Base-by-base conservation (phyloP, 139 green algal species). In the Zygnema cylindricum region DNA sequence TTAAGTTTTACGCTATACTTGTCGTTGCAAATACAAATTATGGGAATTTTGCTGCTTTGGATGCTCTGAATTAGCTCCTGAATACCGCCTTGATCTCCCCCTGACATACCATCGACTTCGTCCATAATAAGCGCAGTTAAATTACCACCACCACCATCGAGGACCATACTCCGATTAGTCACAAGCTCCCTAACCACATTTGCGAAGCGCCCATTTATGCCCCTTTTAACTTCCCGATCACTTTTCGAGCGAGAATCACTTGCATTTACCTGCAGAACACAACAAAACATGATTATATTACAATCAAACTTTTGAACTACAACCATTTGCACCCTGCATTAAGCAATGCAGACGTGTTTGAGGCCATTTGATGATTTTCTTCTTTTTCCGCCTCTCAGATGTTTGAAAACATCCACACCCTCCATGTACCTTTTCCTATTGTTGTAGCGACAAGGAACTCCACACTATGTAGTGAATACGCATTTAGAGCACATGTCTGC, bases 21-120 rank as follows among this genome's bases (percentile, higher is more conserved):
- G 92, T 99, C 97, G 87, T 99, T 99, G 94, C 95, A 98, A 90
- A 99, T 98, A 94, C 94, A 96, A 86, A 99, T 97, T 92, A 99
- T 98, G 84, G 97, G 97, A 76, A 99, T 92, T 63, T 85, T 85
- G 78, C 83, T 93, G 32, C 87, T 89, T 69, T 96, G 93, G 88
- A 99, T 99, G 69, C 92, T 98, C 43, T 95, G 42, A 33, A 99
- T 98, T 33, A 99, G 91, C 81, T 99, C 97, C 2, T 90, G 57
- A 36, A 98, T 93, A 43, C 97, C 97, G 25, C 97, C 97, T 2
- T 96, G 92, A 90, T 99, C 97, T 7, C 83, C 81, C 1, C 55
- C 96, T 40, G 91, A 95, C 96, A 99, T 98, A 83, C 97, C 97
- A 88, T 99, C 97, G 54, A 98, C 96, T 93, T 99, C 97, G 82